Evolutionary conservation across 768 basidiomycete species (phyloP), one percentile per base, ranked within the genome.

Genomic region (Cystobasidium ongulense): DNA sequence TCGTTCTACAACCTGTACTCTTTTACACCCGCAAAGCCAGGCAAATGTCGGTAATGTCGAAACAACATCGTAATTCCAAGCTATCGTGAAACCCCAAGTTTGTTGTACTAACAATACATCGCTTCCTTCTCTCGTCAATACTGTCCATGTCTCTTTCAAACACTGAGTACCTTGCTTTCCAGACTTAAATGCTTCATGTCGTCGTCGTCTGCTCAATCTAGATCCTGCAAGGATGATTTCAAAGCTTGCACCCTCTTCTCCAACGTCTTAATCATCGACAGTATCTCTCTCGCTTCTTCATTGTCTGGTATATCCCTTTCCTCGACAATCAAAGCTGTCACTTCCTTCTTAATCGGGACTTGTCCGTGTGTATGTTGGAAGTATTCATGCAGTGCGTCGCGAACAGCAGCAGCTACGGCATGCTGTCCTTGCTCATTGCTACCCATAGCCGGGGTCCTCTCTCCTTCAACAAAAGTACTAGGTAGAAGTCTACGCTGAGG

Each of bases 371-470:
- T 15, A 13, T 29, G 11, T 13, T 59, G 25, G 25, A 79, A 78
- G 64, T 77, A 79, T 10, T 77, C 76, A 38, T 77, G 75, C 46
- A 79, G 35, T 13, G 76, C 78, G n/a, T 73, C 78, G n/a, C 76
- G 25, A 4, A 79, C 78, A 3, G 78, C 78, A 8, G 10, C 33
- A n/a, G 77, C 78, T 21, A 79, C 76, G 29, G 17, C 29, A 27
- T 29, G 13, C 57, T 59, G 57, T 59, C 25, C 57, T 15, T 59
- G 13, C 27, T 23, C 57, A 50, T 50, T 21, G 17, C 46, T 50
- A 11, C n/a, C 46, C 46, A 21, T 21, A 4, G 3, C 15, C 15
- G 46, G 46, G 15, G 5, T 50, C 18, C 46, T 50, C 15, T n/a
- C 46, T 50, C 21, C 46, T 50, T 50, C 46, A n/a, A n/a, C n/a